These are phyloP conservation scores for Rubus parviflorus DNA, from an alignment of 306 rosid genomes.

Conservation along the genomic window DNA sequence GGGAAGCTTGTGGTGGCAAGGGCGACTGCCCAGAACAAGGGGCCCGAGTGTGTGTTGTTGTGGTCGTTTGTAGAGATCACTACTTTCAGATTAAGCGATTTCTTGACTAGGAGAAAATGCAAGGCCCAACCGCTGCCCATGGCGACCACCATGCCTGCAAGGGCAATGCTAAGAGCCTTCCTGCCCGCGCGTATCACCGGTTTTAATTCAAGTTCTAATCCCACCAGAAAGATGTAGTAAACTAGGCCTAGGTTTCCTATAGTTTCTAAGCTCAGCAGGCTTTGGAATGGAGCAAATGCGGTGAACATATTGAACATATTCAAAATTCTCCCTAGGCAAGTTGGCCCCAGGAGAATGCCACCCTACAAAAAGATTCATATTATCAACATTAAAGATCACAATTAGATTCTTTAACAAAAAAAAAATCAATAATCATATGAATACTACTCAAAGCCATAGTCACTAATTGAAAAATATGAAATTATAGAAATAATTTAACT, in stretches of 20 bases:
- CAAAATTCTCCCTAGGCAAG: background rate
- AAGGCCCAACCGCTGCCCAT: slow-evolving; percentile 26
- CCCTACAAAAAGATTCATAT: slow-evolving; percentile 24
- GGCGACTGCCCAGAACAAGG: slow-evolving; percentile 38
- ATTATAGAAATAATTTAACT: too few species aligned
- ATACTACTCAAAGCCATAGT: too few species aligned
- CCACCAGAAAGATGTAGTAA: slow-evolving; percentile 48
- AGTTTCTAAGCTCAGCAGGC: slow-evolving; percentile 24
- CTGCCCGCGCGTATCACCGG: slow-evolving; percentile 28
- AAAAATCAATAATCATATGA: too few species aligned
- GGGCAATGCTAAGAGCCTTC: slow-evolving; percentile 35
- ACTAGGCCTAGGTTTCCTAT: slow-evolving; percentile 31
- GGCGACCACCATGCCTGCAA: slow-evolving; percentile 32
- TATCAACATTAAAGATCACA: background rate
- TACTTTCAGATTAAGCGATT: background rate
- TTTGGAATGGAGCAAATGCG: slow-evolving; percentile 9
- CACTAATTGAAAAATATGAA: too few species aligned
- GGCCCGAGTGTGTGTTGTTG: slow-evolving; percentile 11
- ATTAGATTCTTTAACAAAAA: background rate
- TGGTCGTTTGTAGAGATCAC: background rate
- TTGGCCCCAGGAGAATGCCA: slow-evolving; percentile 38
- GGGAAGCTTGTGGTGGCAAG: slow-evolving; percentile 44
- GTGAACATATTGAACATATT: rapidly evolving
- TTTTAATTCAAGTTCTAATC: slow-evolving; percentile 39
- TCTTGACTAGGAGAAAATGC: background rate